Base-by-base conservation (phyloP, 2,329 filamentous ascomycete genomes). In the Phyllosticta citribraziliensis region DNA sequence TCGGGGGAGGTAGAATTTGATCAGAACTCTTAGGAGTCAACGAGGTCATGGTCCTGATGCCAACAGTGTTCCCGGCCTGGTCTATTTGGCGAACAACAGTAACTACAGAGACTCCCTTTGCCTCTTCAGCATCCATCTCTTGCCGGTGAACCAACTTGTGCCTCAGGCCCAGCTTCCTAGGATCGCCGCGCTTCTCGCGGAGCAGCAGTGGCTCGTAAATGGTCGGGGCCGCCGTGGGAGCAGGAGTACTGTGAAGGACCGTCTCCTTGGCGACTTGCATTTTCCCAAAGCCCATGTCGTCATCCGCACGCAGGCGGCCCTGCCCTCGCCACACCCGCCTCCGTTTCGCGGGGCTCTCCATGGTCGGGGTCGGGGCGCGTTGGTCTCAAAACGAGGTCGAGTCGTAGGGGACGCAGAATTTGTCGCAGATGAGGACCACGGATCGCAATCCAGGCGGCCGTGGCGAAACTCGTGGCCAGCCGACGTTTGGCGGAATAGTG, bases 141-240 rank as follows among this genome's bases (percentile, higher is more conserved):
- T 71, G 71, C 62, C 68, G 71, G 62, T 74, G 72, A 58, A 72
- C 71, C 57, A 70, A 61, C 57, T 67, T 66, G 65, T 74, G 72
- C 54, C 64, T 65, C 59, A 66, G 66, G 35, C 67, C 68, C 68
- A 74, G 72, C 51, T 57, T 57, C 60, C 60, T 53, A 12, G 56
- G 51, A 24, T 57, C 66, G 35, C 65, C 65, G 40, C 62, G 66
- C 54, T 64, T 66, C 56, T 68, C 66, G 22, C 66, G 67, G 11
- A 65, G 51, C 47, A 67, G 58, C 30, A 68, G 56, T 22, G 66
- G 65, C 27, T 64, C 65, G 62, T 65, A 64, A 25, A 59, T 30
- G 53, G 62, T 57, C 27, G 51, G 57, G n/a, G 24, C 55, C 3
- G 60, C 51, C 12, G 60, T 57, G 10, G 55, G 60, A 11, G 54